Base-by-base conservation (phyloP, 805 yeast species). In the Candida schatavii region DNA sequence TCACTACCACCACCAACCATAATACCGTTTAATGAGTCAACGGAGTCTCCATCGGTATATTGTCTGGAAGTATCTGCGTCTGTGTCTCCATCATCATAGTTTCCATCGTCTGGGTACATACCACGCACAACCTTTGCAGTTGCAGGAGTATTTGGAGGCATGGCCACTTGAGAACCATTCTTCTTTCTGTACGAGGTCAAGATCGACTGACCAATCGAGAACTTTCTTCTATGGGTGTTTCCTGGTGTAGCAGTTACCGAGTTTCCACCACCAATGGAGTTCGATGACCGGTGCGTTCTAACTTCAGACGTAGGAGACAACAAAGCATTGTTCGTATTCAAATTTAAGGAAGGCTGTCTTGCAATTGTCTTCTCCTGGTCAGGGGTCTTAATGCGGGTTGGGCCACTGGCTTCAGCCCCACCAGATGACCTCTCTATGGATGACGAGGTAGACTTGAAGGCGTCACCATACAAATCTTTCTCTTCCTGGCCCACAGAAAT, bases 121-220 rank as follows among this genome's bases (percentile, higher is more conserved):
- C 49, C 53, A 40, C 53, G 58, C 35, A 52, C 54, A 18, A 64
- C 61, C 38, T 64, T 61, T 33, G 73, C 70, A 10, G 81, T 74
- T 4, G 77, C 70, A 4, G 81, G 85, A n/a, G 80, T 78, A 44
- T 70, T 72, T 18, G 82, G 83, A 28, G 81, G 77, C 61, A 60
- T 66, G 41, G 55, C 44, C 2, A 59, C 55, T 23, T 55, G 56
- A 47, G 76, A 54, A 40, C 72, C 60, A 64, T 75, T 64, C 57
- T 75, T 77, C 49, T 78, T 74, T 49, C 80, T 64, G 46, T 73
- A 69, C 7, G 66, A 51, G 4, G 75, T 74, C 37, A 80, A 59
- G 19, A 80, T 66, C 4, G 78, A 67, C 45, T 75, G 78, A 10
- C 86, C 86, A 47, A 81, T 68, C 2, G 85, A 80, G 52, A 81